Base-by-base conservation (phyloP, 805 yeast species). In the Barnettozyma populi region DNA sequence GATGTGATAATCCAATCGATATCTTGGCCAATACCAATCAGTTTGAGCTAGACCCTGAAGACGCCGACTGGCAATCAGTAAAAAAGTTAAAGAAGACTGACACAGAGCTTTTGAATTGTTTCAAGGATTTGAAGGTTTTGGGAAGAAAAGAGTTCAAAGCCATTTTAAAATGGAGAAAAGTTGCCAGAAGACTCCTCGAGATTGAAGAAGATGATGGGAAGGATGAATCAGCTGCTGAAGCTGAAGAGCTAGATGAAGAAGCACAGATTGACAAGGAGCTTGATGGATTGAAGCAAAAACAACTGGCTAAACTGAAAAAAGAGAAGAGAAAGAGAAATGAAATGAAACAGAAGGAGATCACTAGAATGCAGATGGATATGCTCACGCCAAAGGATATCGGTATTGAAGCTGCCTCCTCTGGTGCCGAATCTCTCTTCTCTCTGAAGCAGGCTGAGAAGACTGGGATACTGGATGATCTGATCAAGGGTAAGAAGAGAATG, bases 351-450 rank as follows among this genome's bases (percentile, higher is more conserved):
- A 87, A 86, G 66, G 97, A 92, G 63, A 79, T 92, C 42, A 74
- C 77, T 43, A 80, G 98, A 71, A 84, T 89, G 86, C 97, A 94
- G 70, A 84, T 94, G 92, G 88, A 87, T 66, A 90, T 94, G 96
- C 72, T 86, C 49, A 87, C 97, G 6, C 96, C 95, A 61, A 79
- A 77, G 71, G 95, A 90, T 61, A 82, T 94, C 53, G 97, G 98
- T 76, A 74, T 88, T 46, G 99, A 94, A 63, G 96, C 97, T 16
- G 92, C 88, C 16, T 77, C 78, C 45, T 73, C 80, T 50, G 96
- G 94, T 34, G 74, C 84, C 47, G 90, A 86, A 50, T 77, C 90
- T 1, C 71, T 89, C 49, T 94, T 94, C 71, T 88, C 84, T 61
- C 74, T 94, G 63, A 84, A 81, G 60, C 69, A 78, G n/a, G 97